A percentile compares a stretch with the other conserved stretches of the same genome.
Conservation (phyloP, 2,329 filamentous ascomycete genomes). For the Monilinia laxa region DNA sequence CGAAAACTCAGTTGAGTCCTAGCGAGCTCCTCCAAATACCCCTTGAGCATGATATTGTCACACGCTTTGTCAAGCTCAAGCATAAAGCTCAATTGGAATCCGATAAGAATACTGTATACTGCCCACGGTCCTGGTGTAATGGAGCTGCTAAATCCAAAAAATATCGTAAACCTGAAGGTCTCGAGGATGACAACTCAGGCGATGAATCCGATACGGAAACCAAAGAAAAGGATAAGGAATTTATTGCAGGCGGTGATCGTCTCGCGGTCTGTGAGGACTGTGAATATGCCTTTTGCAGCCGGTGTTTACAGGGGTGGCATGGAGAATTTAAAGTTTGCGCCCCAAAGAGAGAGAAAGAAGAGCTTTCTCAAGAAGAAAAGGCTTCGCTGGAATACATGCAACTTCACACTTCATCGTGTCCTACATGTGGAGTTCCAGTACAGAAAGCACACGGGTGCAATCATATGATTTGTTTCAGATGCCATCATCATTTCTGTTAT, state of each 20-base stretch:
- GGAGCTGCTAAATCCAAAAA: slow-evolving; percentile 77
- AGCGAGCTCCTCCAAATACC: slow-evolving; percentile 81
- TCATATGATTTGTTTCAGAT: slow-evolving; percentile 92
- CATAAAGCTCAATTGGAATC: slow-evolving; percentile 90
- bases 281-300: slow-evolving; percentile 79
- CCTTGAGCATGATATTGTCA: slow-evolving; percentile 67
- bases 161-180: slow-evolving; percentile 67
- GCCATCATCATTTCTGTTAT: slow-evolving; percentile 92
- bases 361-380: slow-evolving; percentile 80
- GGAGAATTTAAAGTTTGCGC: slow-evolving; percentile 75
- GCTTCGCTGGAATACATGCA: slow-evolving; percentile 82
- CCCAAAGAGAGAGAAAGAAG: slow-evolving; percentile 62
- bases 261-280: slow-evolving; percentile 88
- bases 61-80: slow-evolving; percentile 85
- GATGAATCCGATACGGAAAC: slow-evolving; percentile 47
- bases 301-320: slow-evolving; percentile 79
- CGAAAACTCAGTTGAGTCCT: slow-evolving; percentile 70
- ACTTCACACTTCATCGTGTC: slow-evolving; percentile 80
- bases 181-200: slow-evolving; percentile 60
- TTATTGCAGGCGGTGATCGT: slow-evolving; percentile 53
- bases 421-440: slow-evolving; percentile 78
- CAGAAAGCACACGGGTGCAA: slow-evolving; percentile 96
- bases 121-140: slow-evolving; percentile 88
- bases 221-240: slow-evolving; percentile 28
- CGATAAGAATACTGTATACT: slow-evolving; percentile 90